A percentile compares a stretch with the other conserved stretches of the same genome.
phyloP scores from a whole-genome alignment of 2,329 filamentous ascomycete genomes.

The Penicillium brasilianum region DNA sequence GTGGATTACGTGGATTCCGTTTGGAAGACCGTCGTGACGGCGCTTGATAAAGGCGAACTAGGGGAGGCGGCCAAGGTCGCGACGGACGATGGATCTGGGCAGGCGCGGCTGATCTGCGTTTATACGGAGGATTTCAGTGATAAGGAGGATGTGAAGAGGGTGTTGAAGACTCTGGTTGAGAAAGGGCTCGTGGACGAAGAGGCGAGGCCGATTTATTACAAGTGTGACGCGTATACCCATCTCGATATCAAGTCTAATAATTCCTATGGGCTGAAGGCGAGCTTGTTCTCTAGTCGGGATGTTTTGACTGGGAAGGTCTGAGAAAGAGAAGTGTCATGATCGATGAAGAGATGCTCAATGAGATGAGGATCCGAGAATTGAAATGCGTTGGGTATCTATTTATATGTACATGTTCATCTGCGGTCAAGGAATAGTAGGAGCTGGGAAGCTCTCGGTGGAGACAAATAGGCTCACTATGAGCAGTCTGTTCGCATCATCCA shows the following conservation, averaged over 20 bases:
- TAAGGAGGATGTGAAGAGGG: slow-evolving; percentile 68
- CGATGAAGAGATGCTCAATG: slow-evolving; percentile 14
- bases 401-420: slow-evolving; percentile 9
- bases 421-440: neutral
- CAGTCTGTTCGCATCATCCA: neutral
- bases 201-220: slow-evolving; percentile 71
- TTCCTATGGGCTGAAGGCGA: slow-evolving; percentile 64
- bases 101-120: slow-evolving; percentile 70
- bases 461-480: neutral
- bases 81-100: slow-evolving; percentile 52
- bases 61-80: slow-evolving; percentile 76
- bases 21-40: slow-evolving; percentile 68
- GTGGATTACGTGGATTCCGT: slow-evolving; percentile 29
- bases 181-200: slow-evolving; percentile 61
- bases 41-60: slow-evolving; percentile 70
- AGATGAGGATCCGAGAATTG: slow-evolving; percentile 9
- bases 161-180: slow-evolving; percentile 66
- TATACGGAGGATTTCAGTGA: slow-evolving; percentile 79
- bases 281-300: slow-evolving; percentile 49
- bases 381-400: slow-evolving; percentile 19
- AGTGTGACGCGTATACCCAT: slow-evolving; percentile 73
- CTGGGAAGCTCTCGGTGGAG: neutral
- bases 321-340: slow-evolving; percentile 2
- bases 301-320: slow-evolving; percentile 37
- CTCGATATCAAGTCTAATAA: slow-evolving; percentile 67